Evolutionary conservation across 129 eudicot genomes (phyloP).

Genomic region (Chrysanthemum lavandulifolium): DNA sequence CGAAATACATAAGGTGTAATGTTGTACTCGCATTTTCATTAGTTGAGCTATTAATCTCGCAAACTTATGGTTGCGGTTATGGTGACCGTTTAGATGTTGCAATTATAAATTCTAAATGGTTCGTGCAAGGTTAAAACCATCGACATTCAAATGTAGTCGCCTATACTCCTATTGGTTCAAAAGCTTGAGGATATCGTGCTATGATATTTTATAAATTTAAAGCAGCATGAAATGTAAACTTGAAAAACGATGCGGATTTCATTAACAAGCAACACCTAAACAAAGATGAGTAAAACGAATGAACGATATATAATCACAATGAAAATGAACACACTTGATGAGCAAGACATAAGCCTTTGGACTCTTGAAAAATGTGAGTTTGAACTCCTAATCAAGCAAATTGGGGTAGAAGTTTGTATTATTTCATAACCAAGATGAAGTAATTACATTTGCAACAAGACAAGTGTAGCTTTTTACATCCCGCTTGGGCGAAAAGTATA

Average conservation of each 20-base stretch:
- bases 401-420: constrained; percentile 10
- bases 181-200: background rate
- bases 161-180: background rate
- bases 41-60: too few species aligned
- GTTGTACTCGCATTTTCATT: background rate
- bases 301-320: background rate
- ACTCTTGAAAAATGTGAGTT: constrained; percentile 30
- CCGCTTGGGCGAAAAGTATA: too few species aligned
- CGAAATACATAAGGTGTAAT: constrained; percentile 1
- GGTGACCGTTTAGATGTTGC: too few species aligned
- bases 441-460: constrained; percentile 21
- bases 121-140: too few species aligned
- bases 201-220: constrained; percentile 2
- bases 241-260: constrained; percentile 2
- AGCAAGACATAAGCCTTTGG: constrained; percentile 22
- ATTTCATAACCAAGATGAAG: background rate
- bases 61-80: too few species aligned
- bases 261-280: constrained; percentile 16
- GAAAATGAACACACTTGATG: constrained; percentile 20
- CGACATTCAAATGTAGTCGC: background rate
- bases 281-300: constrained; percentile 22
- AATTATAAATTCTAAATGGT: too few species aligned
- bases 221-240: background rate
- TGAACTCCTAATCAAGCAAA: constrained; percentile 20
- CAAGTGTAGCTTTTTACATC: too few species aligned